These are phyloP conservation scores for Telopea speciosissima DNA, from an alignment of 177 flowering plant species.

Conservation along the genomic window DNA sequence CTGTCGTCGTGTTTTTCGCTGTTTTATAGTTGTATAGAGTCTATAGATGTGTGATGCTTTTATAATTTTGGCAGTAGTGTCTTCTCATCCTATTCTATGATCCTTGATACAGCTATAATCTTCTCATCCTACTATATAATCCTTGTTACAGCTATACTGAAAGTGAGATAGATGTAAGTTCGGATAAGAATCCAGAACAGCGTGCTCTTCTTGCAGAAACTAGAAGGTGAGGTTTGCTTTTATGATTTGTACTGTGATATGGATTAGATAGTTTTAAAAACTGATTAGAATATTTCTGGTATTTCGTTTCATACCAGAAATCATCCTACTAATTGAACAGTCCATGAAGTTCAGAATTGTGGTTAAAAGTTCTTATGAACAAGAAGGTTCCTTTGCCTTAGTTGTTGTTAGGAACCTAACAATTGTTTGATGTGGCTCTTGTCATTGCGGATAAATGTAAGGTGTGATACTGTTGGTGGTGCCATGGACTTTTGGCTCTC, in stretches of 20 bases:
- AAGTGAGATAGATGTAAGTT: conserved; percentile 46
- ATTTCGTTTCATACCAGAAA: not conserved
- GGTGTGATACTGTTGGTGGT: not conserved
- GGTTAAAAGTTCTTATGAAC: not conserved
- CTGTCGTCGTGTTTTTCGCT: not conserved
- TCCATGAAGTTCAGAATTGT: not conserved
- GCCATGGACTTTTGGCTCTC: not conserved
- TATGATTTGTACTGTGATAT: not conserved
- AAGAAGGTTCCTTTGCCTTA: not conserved
- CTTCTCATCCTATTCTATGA: too few species aligned
- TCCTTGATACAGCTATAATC: conserved; percentile 37
- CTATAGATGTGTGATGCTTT: not conserved
- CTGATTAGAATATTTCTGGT: not conserved
- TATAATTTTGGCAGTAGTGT: not conserved
- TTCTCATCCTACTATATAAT: too few species aligned
- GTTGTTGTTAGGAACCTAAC: not conserved
- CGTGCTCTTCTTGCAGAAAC: conserved; percentile 79
- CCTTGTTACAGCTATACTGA: conserved; percentile 49
- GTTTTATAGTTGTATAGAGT: not conserved
- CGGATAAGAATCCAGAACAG: conserved; percentile 62
- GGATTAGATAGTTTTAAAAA: not conserved
- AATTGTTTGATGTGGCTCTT: not conserved
- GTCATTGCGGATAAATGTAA: not conserved
- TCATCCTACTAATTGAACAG: not conserved
- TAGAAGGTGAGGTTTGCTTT: conserved; percentile 51